Evolutionary conservation across 2,329 filamentous ascomycete genomes (phyloP), one percentile per base, ranked within the genome.

Genomic region (Botrytis tulipae): DNA sequence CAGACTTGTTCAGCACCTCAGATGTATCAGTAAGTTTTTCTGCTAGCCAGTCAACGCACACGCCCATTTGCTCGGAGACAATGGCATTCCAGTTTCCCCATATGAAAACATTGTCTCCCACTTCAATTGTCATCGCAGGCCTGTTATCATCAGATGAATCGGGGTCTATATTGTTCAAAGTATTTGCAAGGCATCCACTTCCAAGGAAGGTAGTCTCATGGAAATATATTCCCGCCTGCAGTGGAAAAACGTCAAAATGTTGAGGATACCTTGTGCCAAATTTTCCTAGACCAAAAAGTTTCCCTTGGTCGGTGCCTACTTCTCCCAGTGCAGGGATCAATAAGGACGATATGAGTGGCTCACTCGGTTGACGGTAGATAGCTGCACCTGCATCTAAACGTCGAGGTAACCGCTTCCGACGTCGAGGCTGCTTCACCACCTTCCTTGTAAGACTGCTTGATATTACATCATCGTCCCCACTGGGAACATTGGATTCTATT

Each of bases 191-290:
- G 1, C 83, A 80, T 2, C 89, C 88, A 76, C 84, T 85, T 12
- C 89, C 90, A 62, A 91, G 81, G 42, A 91, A 79, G 0, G 89
- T 91, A 70, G 83, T 86, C 74, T 86, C 84, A 72, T 91, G 89
- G 71, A 91, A 91, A 80, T 86, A 91, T 0, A 87, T 84, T 4
- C 86, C 86, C 10, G 80, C 77, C 57, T 87, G 85, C 44, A 91
- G 81, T 29, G 89, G 89, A 71, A 90, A 89, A 7, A 88, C 80
- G 63, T 91, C 88, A 75, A 92, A 92, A 77, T 91, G 86, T 48
- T 87, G 85, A 0, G 88, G 87, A 78, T 91, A 91, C 37, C 85
- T 84, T 1, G 87, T 88, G 1, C 89, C 89, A 78, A 88, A 90
- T 0, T 88, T 87, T 0, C 87, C 88, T 12, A 92, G 81, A 1